Percentiles rank a stretch among this genome's conserved stretches.
Evolutionary conservation across 768 basidiomycete species (phyloP).

Genomic region (Kwoniella bestiolae): DNA sequence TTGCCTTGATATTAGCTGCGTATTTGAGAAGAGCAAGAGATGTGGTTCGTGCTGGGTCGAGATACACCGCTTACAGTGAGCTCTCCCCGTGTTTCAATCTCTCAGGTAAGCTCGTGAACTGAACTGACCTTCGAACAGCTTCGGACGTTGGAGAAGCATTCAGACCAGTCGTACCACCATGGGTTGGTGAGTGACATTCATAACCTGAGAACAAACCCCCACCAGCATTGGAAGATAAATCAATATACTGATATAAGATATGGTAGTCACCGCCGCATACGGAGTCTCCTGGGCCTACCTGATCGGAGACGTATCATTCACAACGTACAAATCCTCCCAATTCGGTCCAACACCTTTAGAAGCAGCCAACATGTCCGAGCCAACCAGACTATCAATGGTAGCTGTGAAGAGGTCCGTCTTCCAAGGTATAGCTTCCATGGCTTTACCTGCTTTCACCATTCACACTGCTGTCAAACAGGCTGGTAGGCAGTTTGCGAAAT

Average conservation of each 20-base stretch:
- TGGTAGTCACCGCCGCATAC: conserved; percentile 53
- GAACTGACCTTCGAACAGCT: conserved; percentile 20
- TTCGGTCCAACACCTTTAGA: conserved; percentile 56
- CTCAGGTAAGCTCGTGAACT: neutral
- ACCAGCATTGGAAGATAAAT: neutral
- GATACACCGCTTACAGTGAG: conserved; percentile 57
- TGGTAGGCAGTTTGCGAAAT: conserved; percentile 51
- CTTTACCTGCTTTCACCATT: conserved; percentile 57
- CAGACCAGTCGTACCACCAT: conserved; percentile 55
- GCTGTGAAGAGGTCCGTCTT: conserved; percentile 57
- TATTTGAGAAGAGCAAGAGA: conserved; percentile 56
- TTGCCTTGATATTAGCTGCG: conserved; percentile 38
- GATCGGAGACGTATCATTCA: conserved; percentile 57
- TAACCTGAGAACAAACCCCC: neutral
- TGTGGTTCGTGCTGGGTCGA: conserved; percentile 51
- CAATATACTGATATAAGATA: neutral
- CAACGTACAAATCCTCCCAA: conserved; percentile 57
- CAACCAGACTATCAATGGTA: conserved; percentile 52
- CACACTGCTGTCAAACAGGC: conserved; percentile 55
- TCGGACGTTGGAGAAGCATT: conserved; percentile 58
- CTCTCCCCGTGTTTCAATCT: neutral
- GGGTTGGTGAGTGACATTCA: conserved; percentile 37
- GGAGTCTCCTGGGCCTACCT: conserved; percentile 58
- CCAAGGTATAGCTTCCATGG: conserved; percentile 57
- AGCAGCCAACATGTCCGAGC: conserved; percentile 55